Evolutionary conservation across 2,329 filamentous ascomycete genomes (phyloP), one percentile per base, ranked within the genome.

Genomic region (Aspergillus costaricaensis): DNA sequence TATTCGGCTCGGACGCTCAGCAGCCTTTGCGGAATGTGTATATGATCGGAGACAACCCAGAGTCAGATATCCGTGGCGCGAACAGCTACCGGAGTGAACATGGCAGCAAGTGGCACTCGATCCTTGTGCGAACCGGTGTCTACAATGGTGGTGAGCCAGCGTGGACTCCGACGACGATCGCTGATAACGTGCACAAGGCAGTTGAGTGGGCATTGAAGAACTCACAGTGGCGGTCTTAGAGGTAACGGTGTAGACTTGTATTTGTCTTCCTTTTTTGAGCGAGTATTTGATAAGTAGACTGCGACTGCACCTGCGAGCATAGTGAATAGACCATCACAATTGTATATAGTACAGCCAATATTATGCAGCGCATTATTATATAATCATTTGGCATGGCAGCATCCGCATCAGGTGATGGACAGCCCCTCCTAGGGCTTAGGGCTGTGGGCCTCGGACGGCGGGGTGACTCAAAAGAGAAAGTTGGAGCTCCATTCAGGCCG

Each of bases 11-110:
- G 62, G 63, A 71, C 25, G 65, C 68, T 30, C 59, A 76, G 2
- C 74, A 70, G 19, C 82, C 83, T n/a, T 76, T 96, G 58, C 82
- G 83, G 69, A 85, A 83, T 47, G 92, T 98, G 10, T 98, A 96
- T 77, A 98, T 98, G 94, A 86, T 98, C 44, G 95, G 95, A 5
- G 91, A 94, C 71, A 94, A 94, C 70, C 90, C 91, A 5, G 91
- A 91, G 72, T 95, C 90, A 67, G 95, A 99, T 74, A 96, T 99
- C 66, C 82, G 86, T 5, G 95, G 95, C 5, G 93, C 91, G 19
- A 96, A 96, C 72, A 83, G 85, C 49, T 96, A 90, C 71, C 71
- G 79, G 48, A 91, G 89, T 63, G 79, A 83, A 4, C 77, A 83
- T 59, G 88, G 88, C 8, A 90, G 87, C n/a, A 81, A 87, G 60